Evolutionary conservation across 306 rosid species (phyloP), one percentile per base, ranked within the genome.

Genomic region (Gleditsia sinensis): DNA sequence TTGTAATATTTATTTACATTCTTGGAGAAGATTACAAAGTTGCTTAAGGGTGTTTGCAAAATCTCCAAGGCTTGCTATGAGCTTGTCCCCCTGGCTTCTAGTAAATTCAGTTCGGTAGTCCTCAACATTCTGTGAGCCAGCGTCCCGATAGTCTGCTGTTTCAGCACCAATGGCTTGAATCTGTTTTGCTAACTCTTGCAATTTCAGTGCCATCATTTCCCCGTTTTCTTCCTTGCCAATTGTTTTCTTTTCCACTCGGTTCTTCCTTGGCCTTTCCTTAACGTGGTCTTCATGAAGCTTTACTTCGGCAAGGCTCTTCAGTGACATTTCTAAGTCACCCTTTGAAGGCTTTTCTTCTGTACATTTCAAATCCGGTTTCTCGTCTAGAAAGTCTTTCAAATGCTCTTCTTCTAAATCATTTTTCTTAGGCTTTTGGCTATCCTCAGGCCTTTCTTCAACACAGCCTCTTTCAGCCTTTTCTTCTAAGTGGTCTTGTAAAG

Each of bases 71-170:
- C 80, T 76, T 68, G 77, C 77, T 68, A 84, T 80, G 72, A 84
- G 78, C 68, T 76, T 73, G 71, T 84, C 85, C 54, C 85, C 87
- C 82, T 84, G 84, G 69, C 72, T 36, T 63, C 87, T 76, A 17
- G 62, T 76, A 55, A 80, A 84, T 71, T 84, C 82, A 5, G 67
- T 68, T 27, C 32, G 77, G 33, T 58, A 28, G 16, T 69, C 82
- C 71, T 76, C 85, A 61, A 30, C 69, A 68, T 69, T 68, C 54
- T 77, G 71, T 0, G 80, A 37, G 28, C 45, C 71, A 53, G 59
- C 74, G 72, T 55, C 57, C 51, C 62, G 45, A 45, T 53, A 58
- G 24, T 80, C 75, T 9, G 59, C 82, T 27, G 87, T 76, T 80
- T 84, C 82, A 55, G 56, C 16, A 63, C 58, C 67, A 56, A 77